These are phyloP conservation scores for Lepidium africanum DNA, from an alignment of 345 rosid species.

Conservation along the genomic window DNA sequence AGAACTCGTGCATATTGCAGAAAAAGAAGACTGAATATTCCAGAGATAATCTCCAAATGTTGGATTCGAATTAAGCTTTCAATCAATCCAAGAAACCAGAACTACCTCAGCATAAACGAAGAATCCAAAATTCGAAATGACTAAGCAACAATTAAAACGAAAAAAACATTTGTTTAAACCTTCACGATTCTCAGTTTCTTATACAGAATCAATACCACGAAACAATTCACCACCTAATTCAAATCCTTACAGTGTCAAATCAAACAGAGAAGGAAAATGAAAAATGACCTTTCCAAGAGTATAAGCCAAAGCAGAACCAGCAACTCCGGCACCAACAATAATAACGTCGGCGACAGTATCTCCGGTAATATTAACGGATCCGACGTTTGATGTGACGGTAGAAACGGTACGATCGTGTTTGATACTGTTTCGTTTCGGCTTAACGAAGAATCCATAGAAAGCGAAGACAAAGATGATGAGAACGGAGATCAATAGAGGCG, in stretches of 20 bases:
- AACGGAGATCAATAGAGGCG: conserved; percentile 27
- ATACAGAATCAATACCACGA: not conserved
- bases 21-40: not conserved
- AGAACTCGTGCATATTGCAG: no score
- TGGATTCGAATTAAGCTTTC: not conserved
- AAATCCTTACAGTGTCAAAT: not conserved
- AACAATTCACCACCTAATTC: not conserved
- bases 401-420: conserved; percentile 25
- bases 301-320: conserved; percentile 65
- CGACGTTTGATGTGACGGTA: conserved; percentile 28
- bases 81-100: not conserved
- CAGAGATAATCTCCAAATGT: not conserved
- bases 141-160: not conserved
- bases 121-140: not conserved
- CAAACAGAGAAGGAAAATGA: not conserved
- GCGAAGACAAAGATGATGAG: conserved; percentile 27
- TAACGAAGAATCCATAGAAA: conserved; percentile 26
- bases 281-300: conserved; percentile 54
- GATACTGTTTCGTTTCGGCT: conserved; percentile 9
- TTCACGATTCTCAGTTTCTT: not conserved
- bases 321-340: conserved; percentile 73
- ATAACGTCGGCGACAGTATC: conserved; percentile 40
- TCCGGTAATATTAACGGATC: conserved; percentile 24
- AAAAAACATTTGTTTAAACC: not conserved
- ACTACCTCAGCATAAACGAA: not conserved